phyloP scores from a whole-genome alignment of 2,329 filamentous ascomycete genomes.

The Cercospora sp. region DNA sequence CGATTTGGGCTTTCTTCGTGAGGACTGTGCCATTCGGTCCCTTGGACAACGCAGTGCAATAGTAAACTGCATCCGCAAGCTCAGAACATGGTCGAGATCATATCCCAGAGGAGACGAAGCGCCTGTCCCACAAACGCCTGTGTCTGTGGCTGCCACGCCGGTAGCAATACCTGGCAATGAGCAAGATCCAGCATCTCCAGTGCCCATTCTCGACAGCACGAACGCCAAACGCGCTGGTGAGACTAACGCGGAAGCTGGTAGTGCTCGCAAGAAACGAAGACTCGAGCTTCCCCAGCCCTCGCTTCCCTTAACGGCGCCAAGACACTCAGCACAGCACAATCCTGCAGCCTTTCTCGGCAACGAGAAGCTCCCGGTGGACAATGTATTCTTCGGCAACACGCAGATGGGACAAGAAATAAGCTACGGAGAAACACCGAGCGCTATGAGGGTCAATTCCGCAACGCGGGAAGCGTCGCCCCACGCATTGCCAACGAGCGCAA shows the following conservation, averaged over 20 bases:
- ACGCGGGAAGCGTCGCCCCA: background rate
- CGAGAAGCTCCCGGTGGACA: slow-evolving; percentile 32
- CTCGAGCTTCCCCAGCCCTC: slow-evolving; percentile 28
- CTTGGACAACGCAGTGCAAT: slow-evolving; percentile 61
- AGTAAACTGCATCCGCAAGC: slow-evolving; percentile 56
- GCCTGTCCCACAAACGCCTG: slow-evolving; percentile 17
- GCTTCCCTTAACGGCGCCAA: background rate
- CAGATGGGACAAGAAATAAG: slow-evolving; percentile 30
- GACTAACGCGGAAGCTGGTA: slow-evolving; percentile 30
- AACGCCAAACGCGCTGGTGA: slow-evolving; percentile 31
- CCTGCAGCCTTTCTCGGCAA: slow-evolving; percentile 26
- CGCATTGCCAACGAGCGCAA: background rate
- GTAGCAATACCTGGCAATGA: slow-evolving; percentile 5
- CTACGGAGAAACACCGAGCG: slow-evolving; percentile 11
- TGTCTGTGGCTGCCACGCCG: slow-evolving; percentile 19
- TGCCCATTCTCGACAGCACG: slow-evolving; percentile 21
- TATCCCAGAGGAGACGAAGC: slow-evolving; percentile 1
- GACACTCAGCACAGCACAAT: background rate
- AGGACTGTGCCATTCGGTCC: slow-evolving; percentile 59
- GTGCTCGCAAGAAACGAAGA: slow-evolving; percentile 40
- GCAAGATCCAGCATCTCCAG: slow-evolving; percentile 2
- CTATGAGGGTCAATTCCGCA: slow-evolving; percentile 19
- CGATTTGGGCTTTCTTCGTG: slow-evolving; percentile 49
- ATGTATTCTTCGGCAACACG: slow-evolving; percentile 40
- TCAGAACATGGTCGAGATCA: slow-evolving; percentile 41